These are phyloP conservation scores for Neoboletus magnificus DNA, from an alignment of 768 basidiomycete species.

Conservation along the genomic window DNA sequence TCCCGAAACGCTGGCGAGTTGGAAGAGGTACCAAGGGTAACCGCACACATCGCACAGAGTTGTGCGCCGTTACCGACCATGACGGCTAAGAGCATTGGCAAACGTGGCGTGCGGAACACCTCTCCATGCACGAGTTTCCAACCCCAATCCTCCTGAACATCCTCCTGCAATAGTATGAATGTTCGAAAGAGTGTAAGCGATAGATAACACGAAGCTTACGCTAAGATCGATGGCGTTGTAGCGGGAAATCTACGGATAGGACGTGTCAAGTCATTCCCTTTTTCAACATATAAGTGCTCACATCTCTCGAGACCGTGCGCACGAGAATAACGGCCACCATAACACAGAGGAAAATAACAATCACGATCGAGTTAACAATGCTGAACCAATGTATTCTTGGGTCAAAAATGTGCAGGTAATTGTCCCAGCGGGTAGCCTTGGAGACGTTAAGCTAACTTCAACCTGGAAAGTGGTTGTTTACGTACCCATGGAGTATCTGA, in stretches of 20 bases:
- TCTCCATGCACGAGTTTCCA: constrained; percentile 98
- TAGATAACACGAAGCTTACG: constrained; percentile 40
- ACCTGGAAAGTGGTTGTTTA: not conserved
- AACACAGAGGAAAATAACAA: constrained; percentile 84
- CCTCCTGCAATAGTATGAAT: constrained; percentile 52
- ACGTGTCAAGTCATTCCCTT: not conserved
- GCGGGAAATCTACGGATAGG: constrained; percentile 35
- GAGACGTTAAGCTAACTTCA: constrained; percentile 10
- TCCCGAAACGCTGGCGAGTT: not conserved
- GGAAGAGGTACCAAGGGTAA: constrained; percentile 67
- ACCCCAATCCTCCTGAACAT: constrained; percentile 96
- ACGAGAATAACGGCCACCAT: constrained; percentile 93
- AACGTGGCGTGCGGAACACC: constrained; percentile 82
- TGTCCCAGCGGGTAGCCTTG: constrained; percentile 95
- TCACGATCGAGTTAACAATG: constrained; percentile 87
- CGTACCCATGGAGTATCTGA: constrained; percentile 82
- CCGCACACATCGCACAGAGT: constrained; percentile 74
- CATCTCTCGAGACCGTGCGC: constrained; percentile 85
- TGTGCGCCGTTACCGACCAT: constrained; percentile 74
- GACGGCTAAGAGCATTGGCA: constrained; percentile 75
- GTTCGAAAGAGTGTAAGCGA: not conserved
- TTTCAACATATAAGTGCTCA: constrained; percentile 32
- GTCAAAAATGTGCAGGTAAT: constrained; percentile 91
- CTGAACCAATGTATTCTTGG: constrained; percentile 97
- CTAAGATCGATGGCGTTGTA: constrained; percentile 94